Conservation (phyloP, 2,329 filamentous ascomycete genomes). For the Fusarium sp. region DNA sequence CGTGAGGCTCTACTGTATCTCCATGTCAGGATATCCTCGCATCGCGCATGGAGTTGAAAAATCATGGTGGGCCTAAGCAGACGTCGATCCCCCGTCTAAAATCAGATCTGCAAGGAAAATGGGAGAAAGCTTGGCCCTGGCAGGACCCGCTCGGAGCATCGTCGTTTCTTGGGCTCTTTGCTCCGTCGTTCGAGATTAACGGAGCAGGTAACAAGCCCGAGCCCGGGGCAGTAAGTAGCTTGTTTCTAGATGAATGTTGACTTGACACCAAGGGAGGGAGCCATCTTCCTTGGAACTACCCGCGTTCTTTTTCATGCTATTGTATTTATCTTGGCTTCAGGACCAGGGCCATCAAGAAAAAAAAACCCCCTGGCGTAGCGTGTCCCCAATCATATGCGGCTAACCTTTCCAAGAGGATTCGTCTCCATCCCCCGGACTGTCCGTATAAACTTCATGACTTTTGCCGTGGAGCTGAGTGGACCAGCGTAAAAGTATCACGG, state of each 20-base stretch:
- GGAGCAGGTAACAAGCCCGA: constrained; percentile 11
- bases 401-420: neutral
- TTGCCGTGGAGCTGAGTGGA: neutral
- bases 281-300: neutral
- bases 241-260: neutral
- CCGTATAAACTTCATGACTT: neutral
- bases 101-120: constrained; percentile 31
- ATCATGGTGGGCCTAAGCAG: constrained; percentile 16
- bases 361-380: constrained; percentile 2
- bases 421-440: neutral
- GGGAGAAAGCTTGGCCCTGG: constrained; percentile 25
- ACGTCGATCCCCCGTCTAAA: constrained; percentile 34
- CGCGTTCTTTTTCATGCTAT: neutral
- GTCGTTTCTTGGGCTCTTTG: neutral
- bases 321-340: neutral
- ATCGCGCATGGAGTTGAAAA: neutral
- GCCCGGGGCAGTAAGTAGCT: neutral
- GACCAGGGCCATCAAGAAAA: neutral
- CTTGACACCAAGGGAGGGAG: neutral
- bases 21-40: neutral
- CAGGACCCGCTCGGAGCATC: constrained; percentile 16
- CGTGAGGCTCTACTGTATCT: neutral
- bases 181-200: constrained; percentile 30
- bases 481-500: neutral
- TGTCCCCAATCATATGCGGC: neutral